These are phyloP conservation scores for Capsicum baccatum DNA, from an alignment of 257 asterid species.

Conservation along the genomic window DNA sequence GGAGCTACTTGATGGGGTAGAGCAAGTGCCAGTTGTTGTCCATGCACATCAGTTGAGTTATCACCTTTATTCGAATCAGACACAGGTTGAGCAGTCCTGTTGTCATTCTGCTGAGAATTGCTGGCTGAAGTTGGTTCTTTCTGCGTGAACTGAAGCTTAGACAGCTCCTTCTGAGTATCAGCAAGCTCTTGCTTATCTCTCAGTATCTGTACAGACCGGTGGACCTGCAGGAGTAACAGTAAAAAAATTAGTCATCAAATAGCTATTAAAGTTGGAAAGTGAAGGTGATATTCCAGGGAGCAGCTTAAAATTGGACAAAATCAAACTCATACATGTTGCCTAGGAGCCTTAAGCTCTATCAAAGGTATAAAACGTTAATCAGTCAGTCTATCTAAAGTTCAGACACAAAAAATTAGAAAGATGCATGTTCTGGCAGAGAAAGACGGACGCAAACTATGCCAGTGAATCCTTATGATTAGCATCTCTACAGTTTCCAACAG, in stretches of 20 bases:
- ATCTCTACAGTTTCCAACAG: background rate
- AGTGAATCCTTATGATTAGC: background rate
- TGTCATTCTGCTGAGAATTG: conserved; percentile 35
- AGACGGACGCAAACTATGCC: background rate
- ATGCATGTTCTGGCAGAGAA: background rate
- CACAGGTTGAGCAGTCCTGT: conserved; percentile 38
- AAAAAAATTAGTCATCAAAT: background rate
- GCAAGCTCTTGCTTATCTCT: conserved; percentile 38
- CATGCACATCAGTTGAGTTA: conserved; percentile 51
- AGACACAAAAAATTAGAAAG: background rate
- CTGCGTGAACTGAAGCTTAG: conserved; percentile 34
- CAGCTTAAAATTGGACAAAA: background rate
- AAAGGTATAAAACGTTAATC: background rate
- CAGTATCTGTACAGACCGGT: conserved; percentile 36
- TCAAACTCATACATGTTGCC: background rate
- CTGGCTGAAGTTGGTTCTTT: conserved; percentile 26
- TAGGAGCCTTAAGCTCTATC: background rate
- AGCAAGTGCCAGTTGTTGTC: conserved; percentile 83
- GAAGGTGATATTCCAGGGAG: background rate
- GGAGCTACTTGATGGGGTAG: conserved; percentile 78
- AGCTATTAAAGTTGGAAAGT: background rate
- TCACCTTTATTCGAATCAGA: conserved; percentile 63
- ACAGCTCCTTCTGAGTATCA: conserved; percentile 39
- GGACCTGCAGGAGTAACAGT: conserved; percentile 30
- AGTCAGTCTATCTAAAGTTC: background rate